Base-by-base conservation (phyloP, 306 rosid genomes). In the Castanea crenata region DNA sequence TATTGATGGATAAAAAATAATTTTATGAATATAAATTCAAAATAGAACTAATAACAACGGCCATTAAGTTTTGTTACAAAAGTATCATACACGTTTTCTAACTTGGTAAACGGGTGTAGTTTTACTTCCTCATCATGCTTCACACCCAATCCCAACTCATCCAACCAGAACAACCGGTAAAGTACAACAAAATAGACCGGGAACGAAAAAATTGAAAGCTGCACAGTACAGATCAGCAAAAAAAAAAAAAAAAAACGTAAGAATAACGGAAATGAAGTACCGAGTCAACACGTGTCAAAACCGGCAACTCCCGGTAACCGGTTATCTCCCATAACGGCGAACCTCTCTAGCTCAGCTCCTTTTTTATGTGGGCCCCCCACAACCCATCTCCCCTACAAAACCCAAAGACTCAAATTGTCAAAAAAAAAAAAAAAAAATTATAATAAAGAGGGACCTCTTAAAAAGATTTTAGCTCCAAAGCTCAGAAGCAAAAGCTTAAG, bases 281-380 rank as follows among this genome's bases (percentile, higher is more conserved):
- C 54, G 12, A 32, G 77, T 79, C 84, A 76, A 86, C 90, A 90
- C 87, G 89, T 87, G 90, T 76, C 71, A 14, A 0, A 15, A 86
- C 86, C 83, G 90, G 79, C 72, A n/a, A 49, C 76, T 0, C 1
- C 87, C 82, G 69, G 87, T 87, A 1, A 5, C 82, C 86, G 76
- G 90, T 88, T 8, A 8, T 4, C 3, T 49, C 54, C 4, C 19
- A 3, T 31, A 77, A 77, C 88, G 84, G 88, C 81, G 86, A 86
- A 86, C 86, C 61, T 25, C 74, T 78, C 77, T 71, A 58, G 74
- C 74, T 72, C 61, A 67, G 35, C 12, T 51, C 25, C 7, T 69
- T 69, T 69, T 72, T 80, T 79, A 74, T 1, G 55, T n/a, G 88
- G 89, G 51, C 11, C 11, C 35, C 90, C 90, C 87, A 57, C 83